Conservation (phyloP, 176 grass and related monocot species). For the Musa itinerans region DNA sequence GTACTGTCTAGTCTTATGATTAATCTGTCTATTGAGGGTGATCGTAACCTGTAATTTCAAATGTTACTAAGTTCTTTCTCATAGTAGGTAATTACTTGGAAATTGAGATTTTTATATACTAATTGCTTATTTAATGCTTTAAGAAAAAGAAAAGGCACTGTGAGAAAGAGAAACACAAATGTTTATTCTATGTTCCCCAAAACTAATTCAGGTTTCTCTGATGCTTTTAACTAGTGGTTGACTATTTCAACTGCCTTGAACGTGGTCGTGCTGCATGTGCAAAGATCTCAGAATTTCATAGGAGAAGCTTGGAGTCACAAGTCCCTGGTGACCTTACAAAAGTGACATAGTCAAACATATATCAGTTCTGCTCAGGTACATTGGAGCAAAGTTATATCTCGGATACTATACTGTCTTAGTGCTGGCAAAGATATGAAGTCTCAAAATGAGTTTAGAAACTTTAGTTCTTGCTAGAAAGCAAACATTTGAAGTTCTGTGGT, state of each 20-base stretch:
- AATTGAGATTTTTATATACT: too few species aligned
- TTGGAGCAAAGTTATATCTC: neutral
- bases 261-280: conserved; percentile 53
- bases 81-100: too few species aligned
- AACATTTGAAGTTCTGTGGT: neutral
- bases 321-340: conserved; percentile 19
- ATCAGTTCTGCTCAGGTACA: neutral
- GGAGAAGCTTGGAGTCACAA: conserved; percentile 53
- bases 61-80: too few species aligned
- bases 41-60: too few species aligned
- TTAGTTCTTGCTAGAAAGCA: neutral
- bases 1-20: too few species aligned
- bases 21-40: too few species aligned
- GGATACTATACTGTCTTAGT: neutral
- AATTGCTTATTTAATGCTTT: neutral
- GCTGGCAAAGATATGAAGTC: neutral
- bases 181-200: neutral
- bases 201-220: neutral
- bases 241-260: conserved; percentile 72
- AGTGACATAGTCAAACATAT: neutral
- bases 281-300: conserved; percentile 66
- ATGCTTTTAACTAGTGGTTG: conserved; percentile 20
- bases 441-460: neutral
- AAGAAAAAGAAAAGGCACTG: neutral
- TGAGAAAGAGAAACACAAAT: neutral